These are phyloP conservation scores for Tanacetum coccineum DNA, from an alignment of 129 eudicot genomes.

Conservation along the genomic window DNA sequence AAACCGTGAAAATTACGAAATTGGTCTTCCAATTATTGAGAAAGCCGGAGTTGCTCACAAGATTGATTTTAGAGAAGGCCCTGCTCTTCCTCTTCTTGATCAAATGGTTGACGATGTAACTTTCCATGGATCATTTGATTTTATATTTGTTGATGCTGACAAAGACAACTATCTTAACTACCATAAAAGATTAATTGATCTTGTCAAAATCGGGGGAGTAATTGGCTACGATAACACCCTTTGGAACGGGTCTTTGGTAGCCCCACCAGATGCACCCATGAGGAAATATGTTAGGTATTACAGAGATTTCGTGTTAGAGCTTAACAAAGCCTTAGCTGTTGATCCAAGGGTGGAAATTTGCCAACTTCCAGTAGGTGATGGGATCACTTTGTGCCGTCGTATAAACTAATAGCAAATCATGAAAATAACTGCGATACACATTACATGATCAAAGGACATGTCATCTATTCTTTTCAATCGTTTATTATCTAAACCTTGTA, in stretches of 20 bases:
- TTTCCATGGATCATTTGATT: constrained; percentile 24
- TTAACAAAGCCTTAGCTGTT: constrained; percentile 31
- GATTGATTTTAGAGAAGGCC: constrained; percentile 24
- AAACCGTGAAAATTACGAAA: constrained; percentile 22
- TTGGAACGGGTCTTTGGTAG: constrained; percentile 30
- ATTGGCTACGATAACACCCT: constrained; percentile 33
- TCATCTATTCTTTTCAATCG: too few relatives aligned
- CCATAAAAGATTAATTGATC: constrained; percentile 28
- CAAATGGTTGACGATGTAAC: constrained; percentile 24
- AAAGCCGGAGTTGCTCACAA: constrained; percentile 24
- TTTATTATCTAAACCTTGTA: too few relatives aligned
- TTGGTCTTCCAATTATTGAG: constrained; percentile 22
- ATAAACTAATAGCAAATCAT: neutral
- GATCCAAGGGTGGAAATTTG: constrained; percentile 32
- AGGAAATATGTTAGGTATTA: constrained; percentile 30
- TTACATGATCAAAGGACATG: too few relatives aligned
- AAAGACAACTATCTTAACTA: constrained; percentile 31
- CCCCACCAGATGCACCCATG: constrained; percentile 24
- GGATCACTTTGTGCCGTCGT: constrained; percentile 35
- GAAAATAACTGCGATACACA: too few relatives aligned
- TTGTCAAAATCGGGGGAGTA: constrained; percentile 27
- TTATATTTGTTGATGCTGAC: constrained; percentile 32
- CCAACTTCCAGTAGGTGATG: constrained; percentile 32
- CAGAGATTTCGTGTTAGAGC: constrained; percentile 32
- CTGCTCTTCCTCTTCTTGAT: constrained; percentile 25